Base-by-base conservation (phyloP, 306 rosid species). In the Fragaria nilgerrensis region DNA sequence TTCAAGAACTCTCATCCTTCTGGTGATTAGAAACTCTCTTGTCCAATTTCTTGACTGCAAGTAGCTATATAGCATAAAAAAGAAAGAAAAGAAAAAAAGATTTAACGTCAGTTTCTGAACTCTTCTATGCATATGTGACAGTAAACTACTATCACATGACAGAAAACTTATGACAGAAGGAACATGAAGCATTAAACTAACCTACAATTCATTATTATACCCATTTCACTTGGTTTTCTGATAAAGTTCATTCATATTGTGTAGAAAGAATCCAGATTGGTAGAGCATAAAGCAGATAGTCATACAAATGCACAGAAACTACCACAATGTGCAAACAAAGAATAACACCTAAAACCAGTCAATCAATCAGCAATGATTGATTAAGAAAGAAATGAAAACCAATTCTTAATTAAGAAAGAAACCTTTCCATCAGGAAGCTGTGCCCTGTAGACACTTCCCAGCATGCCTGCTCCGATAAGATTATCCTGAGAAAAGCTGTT, bases 341-440 rank as follows among this genome's bases (percentile, higher is more conserved):
- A 47, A 41, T 32, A 49, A 64, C 11, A 41, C 9, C 73, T 34
- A 50, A 41, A 59, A 70, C 73, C 66, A 83, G 34, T 63, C 44
- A 69, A 34, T 22, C 10, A 59, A 20, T 59, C 80, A 58, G 47
- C 59, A 64, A 72, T 10, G 20, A 10, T 63, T n/a, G n/a, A n/a
- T n/a, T n/a, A n/a, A 63, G 43, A 37, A 67, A 69, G 11, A 77
- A 62, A 50, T 25, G 20, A 72, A 83, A 80, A 16, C 72, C 76
- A 81, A 76, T 67, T 14, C 25, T 75, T 68, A 66, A 80, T 27
- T 49, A 83, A 68, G 43, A 63, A 82, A 25, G 83, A 77, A 84
- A 96, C 99, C 98, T 92, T 96, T 80, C 99, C 96, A 53, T 81
- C 79, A 73, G 99, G 98, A 64, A 92, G 94, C 87, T 90, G 89